Conservation (phyloP, 2,329 filamentous ascomycete species). For the Coniochaeta prunicola region DNA sequence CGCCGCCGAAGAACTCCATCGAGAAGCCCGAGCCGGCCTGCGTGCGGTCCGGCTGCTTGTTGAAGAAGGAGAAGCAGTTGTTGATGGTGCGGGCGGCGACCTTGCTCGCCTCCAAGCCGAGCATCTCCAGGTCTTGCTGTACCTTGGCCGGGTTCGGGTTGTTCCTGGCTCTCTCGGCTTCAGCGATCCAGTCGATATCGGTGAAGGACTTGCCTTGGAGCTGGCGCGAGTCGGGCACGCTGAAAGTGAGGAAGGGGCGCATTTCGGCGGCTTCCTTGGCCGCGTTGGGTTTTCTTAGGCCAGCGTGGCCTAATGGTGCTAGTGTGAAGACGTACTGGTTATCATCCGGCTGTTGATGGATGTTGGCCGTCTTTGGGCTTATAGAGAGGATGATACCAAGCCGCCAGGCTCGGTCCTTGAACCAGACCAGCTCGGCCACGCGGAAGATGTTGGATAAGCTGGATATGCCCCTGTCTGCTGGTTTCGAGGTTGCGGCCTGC, state of each 20-base stretch:
- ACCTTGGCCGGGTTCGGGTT: constrained; percentile 9
- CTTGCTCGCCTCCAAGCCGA: constrained; percentile 29
- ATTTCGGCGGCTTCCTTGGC: constrained; percentile 18
- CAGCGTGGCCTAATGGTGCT: constrained; percentile 21
- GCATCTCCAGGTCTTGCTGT: constrained; percentile 12
- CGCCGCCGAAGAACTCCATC: constrained; percentile 17
- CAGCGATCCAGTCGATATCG: constrained; percentile 21
- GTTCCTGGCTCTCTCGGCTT: neutral
- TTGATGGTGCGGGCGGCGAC: constrained; percentile 26
- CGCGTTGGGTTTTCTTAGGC: constrained; percentile 13
- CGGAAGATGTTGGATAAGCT: constrained; percentile 20
- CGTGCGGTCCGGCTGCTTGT: constrained; percentile 12
- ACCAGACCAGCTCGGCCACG: constrained; percentile 27
- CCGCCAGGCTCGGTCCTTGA: constrained; percentile 24
- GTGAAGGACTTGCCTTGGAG: constrained; percentile 18
- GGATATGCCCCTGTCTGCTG: constrained; percentile 10
- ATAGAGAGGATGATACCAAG: constrained; percentile 23
- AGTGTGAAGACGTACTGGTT: constrained; percentile 15
- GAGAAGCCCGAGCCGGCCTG: constrained; percentile 8
- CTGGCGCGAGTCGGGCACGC: constrained; percentile 19
- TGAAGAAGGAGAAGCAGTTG: constrained; percentile 25
- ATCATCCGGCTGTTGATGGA: constrained; percentile 5
- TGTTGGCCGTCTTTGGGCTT: constrained; percentile 7
- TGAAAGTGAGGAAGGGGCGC: constrained; percentile 30
- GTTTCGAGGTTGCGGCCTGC: neutral